Conservation (phyloP, 306 rosid genomes). For the Cyamopsis tetragonoloba region DNA sequence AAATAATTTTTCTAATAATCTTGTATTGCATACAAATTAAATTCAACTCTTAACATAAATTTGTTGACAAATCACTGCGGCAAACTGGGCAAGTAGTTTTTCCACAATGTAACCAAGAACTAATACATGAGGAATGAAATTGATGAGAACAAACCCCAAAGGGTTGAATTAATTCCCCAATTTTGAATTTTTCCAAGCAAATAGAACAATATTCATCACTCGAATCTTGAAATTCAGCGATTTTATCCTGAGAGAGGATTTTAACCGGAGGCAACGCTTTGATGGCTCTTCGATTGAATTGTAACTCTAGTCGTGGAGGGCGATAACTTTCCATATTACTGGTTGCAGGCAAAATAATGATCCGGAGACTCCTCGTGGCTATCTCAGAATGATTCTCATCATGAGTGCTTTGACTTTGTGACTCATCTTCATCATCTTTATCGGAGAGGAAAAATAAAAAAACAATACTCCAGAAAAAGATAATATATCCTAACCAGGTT, state of each 20-base stretch:
- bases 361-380: no score
- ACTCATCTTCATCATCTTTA: no score
- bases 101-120: neutral
- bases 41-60: no score
- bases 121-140: neutral
- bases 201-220: slow-evolving; percentile 14
- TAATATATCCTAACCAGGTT: no score
- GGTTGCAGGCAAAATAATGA: no score
- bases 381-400: no score
- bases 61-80: neutral
- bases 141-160: slow-evolving; percentile 9
- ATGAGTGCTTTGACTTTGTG: no score
- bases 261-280: slow-evolving; percentile 3
- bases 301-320: neutral
- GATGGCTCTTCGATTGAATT: neutral
- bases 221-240: neutral
- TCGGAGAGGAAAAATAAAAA: no score
- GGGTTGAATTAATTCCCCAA: slow-evolving; percentile 2
- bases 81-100: slow-evolving; percentile 17
- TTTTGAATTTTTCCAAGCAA: neutral
- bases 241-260: neutral
- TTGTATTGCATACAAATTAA: no score
- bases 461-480: no score
- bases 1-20: no score
- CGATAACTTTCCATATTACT: no score